phyloP scores from a whole-genome alignment of 148 eudicot species.

The Pouteria glomerata region DNA sequence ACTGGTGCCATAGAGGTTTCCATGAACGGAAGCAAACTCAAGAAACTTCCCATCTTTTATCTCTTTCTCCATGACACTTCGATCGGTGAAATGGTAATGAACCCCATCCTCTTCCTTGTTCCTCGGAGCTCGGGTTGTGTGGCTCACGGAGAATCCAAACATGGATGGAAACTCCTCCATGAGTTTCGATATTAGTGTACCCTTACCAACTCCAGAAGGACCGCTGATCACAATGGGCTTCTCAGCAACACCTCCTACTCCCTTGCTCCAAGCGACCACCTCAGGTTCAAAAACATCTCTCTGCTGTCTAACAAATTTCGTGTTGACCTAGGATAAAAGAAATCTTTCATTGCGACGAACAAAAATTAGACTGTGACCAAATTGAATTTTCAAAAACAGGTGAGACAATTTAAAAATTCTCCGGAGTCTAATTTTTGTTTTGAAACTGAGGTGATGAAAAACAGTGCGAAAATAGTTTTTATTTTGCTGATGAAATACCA shows the following conservation, averaged over 20 bases:
- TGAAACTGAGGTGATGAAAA: no score
- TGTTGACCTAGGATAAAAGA: conserved; percentile 51
- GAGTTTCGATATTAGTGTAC: conserved; percentile 69
- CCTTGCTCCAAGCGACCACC: conserved; percentile 93
- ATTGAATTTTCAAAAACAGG: not conserved
- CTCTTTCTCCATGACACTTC: conserved; percentile 63
- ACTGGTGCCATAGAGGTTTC: conserved; percentile 92
- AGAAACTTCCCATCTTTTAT: conserved; percentile 83
- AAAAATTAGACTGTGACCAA: not conserved
- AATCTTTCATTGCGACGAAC: not conserved
- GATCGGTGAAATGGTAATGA: conserved; percentile 86
- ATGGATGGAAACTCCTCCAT: conserved; percentile 83
- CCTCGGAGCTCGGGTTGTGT: conserved; percentile 90
- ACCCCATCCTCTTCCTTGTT: conserved; percentile 68
- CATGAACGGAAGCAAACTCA: conserved; percentile 94
- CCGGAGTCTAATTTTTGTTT: no score
- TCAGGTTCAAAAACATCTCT: conserved; percentile 36
- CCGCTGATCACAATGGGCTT: conserved; percentile 90
- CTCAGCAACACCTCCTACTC: conserved; percentile 65
- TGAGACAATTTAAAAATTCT: no score
- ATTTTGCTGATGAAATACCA: not conserved
- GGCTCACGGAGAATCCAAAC: conserved; percentile 98
- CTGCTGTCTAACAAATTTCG: conserved; percentile 63
- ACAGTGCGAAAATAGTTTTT: not conserved
- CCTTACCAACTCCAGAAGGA: conserved; percentile 98